phyloP scores from a whole-genome alignment of 352 stramenopile species.

The Globisporangium irregulare region DNA sequence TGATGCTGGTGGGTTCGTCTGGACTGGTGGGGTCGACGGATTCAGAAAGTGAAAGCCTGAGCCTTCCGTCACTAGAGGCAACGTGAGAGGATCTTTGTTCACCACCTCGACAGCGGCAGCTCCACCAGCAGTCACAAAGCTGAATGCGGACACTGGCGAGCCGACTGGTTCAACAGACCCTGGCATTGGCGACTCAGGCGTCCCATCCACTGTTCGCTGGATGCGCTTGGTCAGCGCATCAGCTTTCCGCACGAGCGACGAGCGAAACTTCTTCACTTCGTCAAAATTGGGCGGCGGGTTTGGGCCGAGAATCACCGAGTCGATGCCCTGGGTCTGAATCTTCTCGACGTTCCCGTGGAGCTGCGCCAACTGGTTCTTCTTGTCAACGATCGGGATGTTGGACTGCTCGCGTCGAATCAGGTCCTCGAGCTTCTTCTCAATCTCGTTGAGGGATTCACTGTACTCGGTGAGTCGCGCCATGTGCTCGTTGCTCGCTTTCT shows the following conservation, averaged over 20 bases:
- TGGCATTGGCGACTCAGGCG: conserved; percentile 2
- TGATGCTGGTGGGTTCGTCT: conserved; percentile 19
- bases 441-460: conserved; percentile 36
- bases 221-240: conserved; percentile 66
- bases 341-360: conserved; percentile 72
- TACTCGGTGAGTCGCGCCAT: conserved; percentile 47
- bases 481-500: conserved; percentile 29
- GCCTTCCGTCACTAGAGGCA: conserved; percentile 19
- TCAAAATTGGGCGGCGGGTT: conserved; percentile 65
- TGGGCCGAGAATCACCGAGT: conserved; percentile 73
- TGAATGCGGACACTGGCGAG: conserved; percentile 46
- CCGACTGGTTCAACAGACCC: conserved; percentile 3
- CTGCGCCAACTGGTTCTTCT: conserved; percentile 67
- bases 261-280: conserved; percentile 68
- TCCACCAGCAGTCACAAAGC: conserved; percentile 36
- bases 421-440: conserved; percentile 53
- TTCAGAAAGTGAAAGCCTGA: conserved; percentile 49
- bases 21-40: conserved; percentile 19
- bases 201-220: conserved; percentile 38
- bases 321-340: conserved; percentile 78
- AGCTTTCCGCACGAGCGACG: conserved; percentile 56
- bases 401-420: conserved; percentile 47
- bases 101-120: conserved; percentile 16
- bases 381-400: conserved; percentile 35
- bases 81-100: conserved; percentile 20